Evolutionary conservation across 179 eudicot genomes (phyloP), one percentile per base, ranked within the genome.

Genomic region (Pouteria campechiana): DNA sequence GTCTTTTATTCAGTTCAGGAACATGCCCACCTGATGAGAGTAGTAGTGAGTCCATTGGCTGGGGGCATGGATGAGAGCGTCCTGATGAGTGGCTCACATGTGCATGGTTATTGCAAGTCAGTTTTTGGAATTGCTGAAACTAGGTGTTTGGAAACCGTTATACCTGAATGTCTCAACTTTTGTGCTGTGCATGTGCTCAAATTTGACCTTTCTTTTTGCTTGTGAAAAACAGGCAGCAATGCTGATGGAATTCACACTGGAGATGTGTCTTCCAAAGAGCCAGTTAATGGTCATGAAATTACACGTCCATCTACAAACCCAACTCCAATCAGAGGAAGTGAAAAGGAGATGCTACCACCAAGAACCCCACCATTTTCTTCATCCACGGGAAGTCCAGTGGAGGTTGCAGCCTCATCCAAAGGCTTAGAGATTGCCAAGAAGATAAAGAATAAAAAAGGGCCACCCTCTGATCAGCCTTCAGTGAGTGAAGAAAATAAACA

Each of bases 161-260:
- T n/a, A n/a, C n/a, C n/a, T n/a, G n/a, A n/a, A n/a, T n/a, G n/a
- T n/a, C n/a, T n/a, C n/a, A n/a, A n/a, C n/a, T n/a, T n/a, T n/a
- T n/a, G n/a, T n/a, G n/a, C n/a, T n/a, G n/a, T n/a, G n/a, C n/a
- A n/a, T n/a, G n/a, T n/a, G n/a, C n/a, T n/a, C n/a, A n/a, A n/a
- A n/a, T n/a, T n/a, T n/a, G n/a, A n/a, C 37, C 5, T 4, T 32
- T 19, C 3, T 14, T 12, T 50, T 18, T 12, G 34, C n/a, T 11
- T 10, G 29, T 21, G 36, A 40, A 19, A 41, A 23, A 43, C 61
- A 41, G 44, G 42, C 38, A 50, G 61, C 54, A 43, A 45, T 60
- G 64, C 67, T 55, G 95, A 86, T 67, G 93, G 74, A 52, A 41
- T 67, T 54, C 69, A 71, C n/a, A n/a, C n/a, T n/a, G n/a, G n/a